Conservation (phyloP, 2,329 filamentous ascomycete genomes). For the Calonectria fujianensis region DNA sequence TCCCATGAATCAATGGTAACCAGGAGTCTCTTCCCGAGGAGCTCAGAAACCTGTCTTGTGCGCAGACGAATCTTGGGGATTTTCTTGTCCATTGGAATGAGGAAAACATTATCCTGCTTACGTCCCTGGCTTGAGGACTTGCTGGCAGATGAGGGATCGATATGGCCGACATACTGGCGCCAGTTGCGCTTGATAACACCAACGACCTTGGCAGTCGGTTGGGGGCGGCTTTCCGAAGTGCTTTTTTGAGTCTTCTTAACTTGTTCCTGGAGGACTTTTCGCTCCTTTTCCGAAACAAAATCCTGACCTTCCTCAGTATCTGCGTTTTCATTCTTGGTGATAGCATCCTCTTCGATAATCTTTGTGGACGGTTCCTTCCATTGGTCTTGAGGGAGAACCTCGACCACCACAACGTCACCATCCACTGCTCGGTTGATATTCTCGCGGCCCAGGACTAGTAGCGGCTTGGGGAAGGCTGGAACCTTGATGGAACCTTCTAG, state of each 20-base stretch:
- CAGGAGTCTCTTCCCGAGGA: constrained; percentile 92
- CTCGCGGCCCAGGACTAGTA: constrained; percentile 92
- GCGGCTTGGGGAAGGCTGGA: constrained; percentile 89
- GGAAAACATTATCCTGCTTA: constrained; percentile 93
- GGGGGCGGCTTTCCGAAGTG: constrained; percentile 83
- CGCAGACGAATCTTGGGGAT: constrained; percentile 96
- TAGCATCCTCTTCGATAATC: constrained; percentile 93
- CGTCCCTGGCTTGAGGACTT: constrained; percentile 84
- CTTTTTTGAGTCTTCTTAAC: constrained; percentile 89
- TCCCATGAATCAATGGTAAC: constrained; percentile 98
- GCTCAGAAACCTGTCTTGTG: constrained; percentile 90
- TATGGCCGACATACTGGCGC: constrained; percentile 97
- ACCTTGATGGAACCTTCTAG: constrained; percentile 94
- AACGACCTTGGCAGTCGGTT: constrained; percentile 94
- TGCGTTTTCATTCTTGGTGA: constrained; percentile 95
- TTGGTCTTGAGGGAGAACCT: constrained; percentile 93
- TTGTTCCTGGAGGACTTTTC: constrained; percentile 90
- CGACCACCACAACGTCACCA: constrained; percentile 93
- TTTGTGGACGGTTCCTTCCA: constrained; percentile 98
- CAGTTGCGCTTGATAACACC: constrained; percentile 97
- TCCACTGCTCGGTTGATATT: constrained; percentile 97
- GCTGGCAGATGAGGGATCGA: constrained; percentile 90
- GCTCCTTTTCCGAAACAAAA: constrained; percentile 92
- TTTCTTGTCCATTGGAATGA: constrained; percentile 98
- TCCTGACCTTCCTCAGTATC: constrained; percentile 85